Base-by-base conservation (phyloP, 169 alveolate genomes). In the Cryptosporidium sp. region DNA sequence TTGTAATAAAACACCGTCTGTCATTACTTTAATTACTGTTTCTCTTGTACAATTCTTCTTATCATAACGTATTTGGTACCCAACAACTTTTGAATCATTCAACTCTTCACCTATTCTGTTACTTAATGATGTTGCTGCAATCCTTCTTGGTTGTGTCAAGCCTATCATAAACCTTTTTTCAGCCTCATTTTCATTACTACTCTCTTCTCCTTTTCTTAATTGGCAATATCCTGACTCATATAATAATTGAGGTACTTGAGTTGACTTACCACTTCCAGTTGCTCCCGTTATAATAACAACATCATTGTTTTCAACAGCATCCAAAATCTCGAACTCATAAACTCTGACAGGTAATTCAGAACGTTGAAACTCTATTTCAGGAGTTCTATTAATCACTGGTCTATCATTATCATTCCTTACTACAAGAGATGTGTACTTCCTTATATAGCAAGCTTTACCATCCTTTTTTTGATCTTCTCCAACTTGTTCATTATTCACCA, bases 231-330 rank as follows among this genome's bases (percentile, higher is more conserved):
- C 99, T 43, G 94, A 92, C 86, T 98, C 99, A 91, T 97, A 96
- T 45, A 98, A 91, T 91, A 97, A 97, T 89, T 98, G 98, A 1
- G 99, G 99, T 21, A 98, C 92, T 93, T 97, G 96, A 8, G 99
- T 98, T 35, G 99, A 97, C 91, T 98, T 98, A 21, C 99, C 99
- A 84, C 99, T 96, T 3, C 99, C 99, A 3, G 99, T 98, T 92
- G 97, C 99, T 65, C 99, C 99, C 10, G 96, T 97, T 39, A 98
- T 94, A 65, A 98, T 92, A 18, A 97, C 94, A 33, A 98, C 97
- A 93, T 97, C 97, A 89, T 95, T 94, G 85, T 95, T 95, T 84
- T 94, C 85, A 29, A 98, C 92, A 14, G 98, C 94, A 52, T 96
- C 97, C 16, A 97, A 93, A n/a, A 98, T 95, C 93, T 97, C 96